Base-by-base conservation (phyloP, 129 eudicot species). In the Saussurea involucrata region DNA sequence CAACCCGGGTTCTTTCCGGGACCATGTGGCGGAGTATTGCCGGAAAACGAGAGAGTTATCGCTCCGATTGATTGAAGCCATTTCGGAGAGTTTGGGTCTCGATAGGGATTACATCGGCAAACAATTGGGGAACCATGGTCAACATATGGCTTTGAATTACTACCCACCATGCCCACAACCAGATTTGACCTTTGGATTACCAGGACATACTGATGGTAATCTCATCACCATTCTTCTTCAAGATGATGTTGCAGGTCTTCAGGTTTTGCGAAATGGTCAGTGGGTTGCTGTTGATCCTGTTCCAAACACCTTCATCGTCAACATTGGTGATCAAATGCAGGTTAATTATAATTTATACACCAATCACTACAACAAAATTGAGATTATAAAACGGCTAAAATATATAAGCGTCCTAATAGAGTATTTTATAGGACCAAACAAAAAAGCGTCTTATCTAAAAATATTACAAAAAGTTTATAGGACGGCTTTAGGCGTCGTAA, bases 71-170 rank as follows among this genome's bases (percentile, higher is more conserved):
- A n/a, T 81, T 6, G 83, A 65, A 17, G 88, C 86, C 1, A 81
- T 85, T 27, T 85, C 84, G 0, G 88, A 85, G 71, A 81, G 86
- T 22, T 78, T 85, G 24, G 86, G 83, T 0, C 76, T 81, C 0
- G 78, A 82, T 4, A 71, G 31, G 17, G 76, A 40, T 8, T 85
- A 63, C 36, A 85, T 85, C 1, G 42, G 72, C 4, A 40, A 18
- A 18, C 83, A 85, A 63, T 63, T 85, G 13, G 88, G 88, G 8
- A 55, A 42, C 8, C 88, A 85, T n/a, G 88, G 61, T 4, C 88
- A 81, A 9, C 88, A 85, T 42, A 85, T 85, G 82, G 86, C 88
- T 0, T 71, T 82, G 21, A 82, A 82, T 32, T 82, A 82, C 78
- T 82, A 82, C 29, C 86, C 86, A 3, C 78, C 78, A 4, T 82